Conservation (phyloP, 345 rosid genomes). For the Rhizophora mangle region DNA sequence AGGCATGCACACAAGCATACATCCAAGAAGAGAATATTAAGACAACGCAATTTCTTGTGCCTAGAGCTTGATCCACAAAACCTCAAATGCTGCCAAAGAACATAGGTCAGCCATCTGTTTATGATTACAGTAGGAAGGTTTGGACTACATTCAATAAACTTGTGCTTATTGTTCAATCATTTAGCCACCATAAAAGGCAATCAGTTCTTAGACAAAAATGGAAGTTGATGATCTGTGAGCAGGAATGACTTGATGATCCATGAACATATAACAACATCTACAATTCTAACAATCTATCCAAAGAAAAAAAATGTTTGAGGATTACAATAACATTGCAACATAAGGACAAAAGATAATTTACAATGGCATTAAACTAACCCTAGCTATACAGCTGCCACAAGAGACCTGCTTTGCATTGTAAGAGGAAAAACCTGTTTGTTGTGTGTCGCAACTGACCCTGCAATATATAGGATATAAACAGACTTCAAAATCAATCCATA, state of each 20-base stretch:
- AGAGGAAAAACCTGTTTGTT: conserved; percentile 29
- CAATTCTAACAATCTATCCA: neutral
- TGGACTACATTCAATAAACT: no score
- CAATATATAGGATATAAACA: conserved; percentile 9
- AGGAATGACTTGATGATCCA: neutral
- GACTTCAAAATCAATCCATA: no score
- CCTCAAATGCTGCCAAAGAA: no score
- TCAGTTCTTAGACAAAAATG: neutral
- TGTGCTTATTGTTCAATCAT: no score
- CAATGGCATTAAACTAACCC: conserved; percentile 34
- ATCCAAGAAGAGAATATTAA: no score
- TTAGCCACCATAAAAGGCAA: no score
- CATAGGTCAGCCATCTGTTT: no score
- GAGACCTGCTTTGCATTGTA: conserved; percentile 28
- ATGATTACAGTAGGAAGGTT: no score
- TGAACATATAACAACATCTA: neutral
- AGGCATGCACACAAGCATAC: no score
- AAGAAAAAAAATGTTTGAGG: neutral
- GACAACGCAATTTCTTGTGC: no score
- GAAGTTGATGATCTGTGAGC: neutral
- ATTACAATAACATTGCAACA: neutral
- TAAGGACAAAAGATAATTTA: conserved; percentile 7
- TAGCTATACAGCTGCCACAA: conserved; percentile 12
- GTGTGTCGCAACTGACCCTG: conserved; percentile 35
- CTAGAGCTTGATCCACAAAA: no score